A percentile compares a stretch with the other conserved stretches of the same genome.
phyloP scores from a whole-genome alignment of 2,329 filamentous ascomycete species.

The Aspergillus novoparasiticus region DNA sequence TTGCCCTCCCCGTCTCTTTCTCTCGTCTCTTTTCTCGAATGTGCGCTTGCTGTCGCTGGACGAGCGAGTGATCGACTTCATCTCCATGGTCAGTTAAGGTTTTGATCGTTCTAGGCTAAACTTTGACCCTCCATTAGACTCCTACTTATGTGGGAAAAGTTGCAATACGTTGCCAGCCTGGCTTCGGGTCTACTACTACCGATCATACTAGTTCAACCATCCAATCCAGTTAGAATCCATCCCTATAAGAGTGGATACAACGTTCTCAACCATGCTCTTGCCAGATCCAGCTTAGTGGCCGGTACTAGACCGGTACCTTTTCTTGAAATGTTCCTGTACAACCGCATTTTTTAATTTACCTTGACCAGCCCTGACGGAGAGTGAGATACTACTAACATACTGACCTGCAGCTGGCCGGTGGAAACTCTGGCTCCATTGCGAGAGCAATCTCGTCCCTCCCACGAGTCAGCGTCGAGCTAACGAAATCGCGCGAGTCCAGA shows the following conservation, averaged over 20 bases:
- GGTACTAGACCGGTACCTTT: conserved; percentile 1
- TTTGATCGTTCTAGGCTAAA: not conserved
- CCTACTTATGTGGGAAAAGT: conserved; percentile 2
- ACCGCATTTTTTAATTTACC: not conserved
- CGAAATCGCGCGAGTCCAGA: conserved; percentile 15
- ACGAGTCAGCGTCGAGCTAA: conserved; percentile 1
- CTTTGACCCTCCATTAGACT: not conserved
- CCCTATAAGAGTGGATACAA: not conserved
- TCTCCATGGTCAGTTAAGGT: not conserved
- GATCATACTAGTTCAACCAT: not conserved
- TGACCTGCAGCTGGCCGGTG: conserved; percentile 22
- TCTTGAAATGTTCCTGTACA: conserved; percentile 2
- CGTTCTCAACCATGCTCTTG: not conserved
- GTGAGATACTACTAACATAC: not conserved
- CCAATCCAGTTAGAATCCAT: not conserved
- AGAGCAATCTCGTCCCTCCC: conserved; percentile 3
- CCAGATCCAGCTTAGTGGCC: not conserved
- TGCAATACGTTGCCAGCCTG: not conserved
- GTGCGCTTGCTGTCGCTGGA: not conserved
- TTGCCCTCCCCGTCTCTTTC: not conserved
- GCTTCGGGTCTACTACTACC: not conserved
- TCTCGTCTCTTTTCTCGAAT: too few relatives aligned
- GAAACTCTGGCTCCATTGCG: conserved; percentile 7
- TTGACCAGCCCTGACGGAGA: not conserved
- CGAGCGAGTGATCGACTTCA: not conserved